phyloP scores from a whole-genome alignment of 129 eudicot genomes.

The Centella asiatica region DNA sequence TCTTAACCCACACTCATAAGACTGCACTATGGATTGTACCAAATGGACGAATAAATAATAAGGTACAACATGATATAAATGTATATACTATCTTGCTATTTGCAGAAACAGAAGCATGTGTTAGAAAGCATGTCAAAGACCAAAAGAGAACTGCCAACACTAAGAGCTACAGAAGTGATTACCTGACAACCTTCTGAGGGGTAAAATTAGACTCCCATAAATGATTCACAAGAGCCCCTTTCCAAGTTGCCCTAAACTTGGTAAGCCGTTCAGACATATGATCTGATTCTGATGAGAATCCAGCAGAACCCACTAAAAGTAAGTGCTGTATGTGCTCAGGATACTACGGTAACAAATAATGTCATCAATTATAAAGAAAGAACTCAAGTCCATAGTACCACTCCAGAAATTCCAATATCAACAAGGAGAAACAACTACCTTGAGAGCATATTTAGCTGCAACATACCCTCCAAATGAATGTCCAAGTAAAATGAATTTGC shows the following conservation, averaged over 20 bases:
- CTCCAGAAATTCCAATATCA: conserved; percentile 9
- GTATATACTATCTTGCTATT: too few relatives aligned
- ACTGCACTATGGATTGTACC: too few relatives aligned
- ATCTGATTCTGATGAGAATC: conserved; percentile 69
- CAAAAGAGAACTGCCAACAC: neutral
- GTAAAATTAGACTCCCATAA: conserved; percentile 96
- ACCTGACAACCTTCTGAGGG: conserved; percentile 81
- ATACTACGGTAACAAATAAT: conserved; percentile 41
- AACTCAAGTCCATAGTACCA: neutral
- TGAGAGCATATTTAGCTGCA: conserved; percentile 85
- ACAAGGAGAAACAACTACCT: conserved; percentile 37
- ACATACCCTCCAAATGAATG: conserved; percentile 98
- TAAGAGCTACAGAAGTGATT: conserved; percentile 5
- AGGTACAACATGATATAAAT: neutral
- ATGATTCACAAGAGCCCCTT: conserved; percentile 76
- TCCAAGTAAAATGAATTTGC: conserved; percentile 81
- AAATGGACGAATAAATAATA: neutral
- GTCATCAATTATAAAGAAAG: neutral
- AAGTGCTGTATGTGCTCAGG: conserved; percentile 87
- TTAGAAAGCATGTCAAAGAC: neutral
- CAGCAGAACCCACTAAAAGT: conserved; percentile 88
- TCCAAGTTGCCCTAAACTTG: conserved; percentile 79
- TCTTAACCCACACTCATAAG: too few relatives aligned
- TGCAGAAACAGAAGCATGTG: neutral
- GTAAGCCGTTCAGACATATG: conserved; percentile 55